Percentiles rank a stretch among this genome's conserved stretches.
phyloP scores from a whole-genome alignment of 495 filamentous ascomycete species.

The Penicillium egyptiacum region DNA sequence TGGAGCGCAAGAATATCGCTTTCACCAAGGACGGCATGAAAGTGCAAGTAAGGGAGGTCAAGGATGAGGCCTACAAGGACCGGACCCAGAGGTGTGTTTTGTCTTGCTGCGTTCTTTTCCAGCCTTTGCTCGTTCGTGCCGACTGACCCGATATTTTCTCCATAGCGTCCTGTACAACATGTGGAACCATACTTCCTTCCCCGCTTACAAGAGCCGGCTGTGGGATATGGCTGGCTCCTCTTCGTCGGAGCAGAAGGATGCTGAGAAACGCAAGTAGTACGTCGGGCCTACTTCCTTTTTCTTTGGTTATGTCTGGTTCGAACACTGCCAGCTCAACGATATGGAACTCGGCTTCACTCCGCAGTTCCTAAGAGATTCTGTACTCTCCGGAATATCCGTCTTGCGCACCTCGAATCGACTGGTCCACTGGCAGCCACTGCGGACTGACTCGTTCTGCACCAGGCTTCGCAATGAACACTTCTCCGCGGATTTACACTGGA shows the following conservation, averaged over 20 bases:
- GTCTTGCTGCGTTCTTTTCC: conserved; percentile 1
- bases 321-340: no score
- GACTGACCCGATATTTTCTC: conserved; percentile 10
- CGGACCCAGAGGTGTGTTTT: conserved; percentile 66
- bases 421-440: no score
- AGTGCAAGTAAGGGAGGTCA: conserved; percentile 74
- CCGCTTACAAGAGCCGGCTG: conserved; percentile 58
- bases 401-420: no score
- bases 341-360: no score
- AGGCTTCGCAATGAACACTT: background rate
- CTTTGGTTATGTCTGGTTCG: no score
- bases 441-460: background rate
- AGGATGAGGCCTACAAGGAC: conserved; percentile 78
- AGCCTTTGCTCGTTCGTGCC: background rate
- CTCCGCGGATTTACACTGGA: background rate
- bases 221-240: conserved; percentile 47
- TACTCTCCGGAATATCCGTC: no score
- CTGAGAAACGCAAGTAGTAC: conserved; percentile 39
- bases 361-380: no score
- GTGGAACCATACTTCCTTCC: conserved; percentile 67
- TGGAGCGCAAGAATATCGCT: conserved; percentile 78
- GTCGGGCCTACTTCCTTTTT: conserved; percentile 5
- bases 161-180: conserved; percentile 67
- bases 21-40: conserved; percentile 83
- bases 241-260: conserved; percentile 19